phyloP scores from a whole-genome alignment of 352 stramenopile genomes.

The Phytophthora pluvialis region DNA sequence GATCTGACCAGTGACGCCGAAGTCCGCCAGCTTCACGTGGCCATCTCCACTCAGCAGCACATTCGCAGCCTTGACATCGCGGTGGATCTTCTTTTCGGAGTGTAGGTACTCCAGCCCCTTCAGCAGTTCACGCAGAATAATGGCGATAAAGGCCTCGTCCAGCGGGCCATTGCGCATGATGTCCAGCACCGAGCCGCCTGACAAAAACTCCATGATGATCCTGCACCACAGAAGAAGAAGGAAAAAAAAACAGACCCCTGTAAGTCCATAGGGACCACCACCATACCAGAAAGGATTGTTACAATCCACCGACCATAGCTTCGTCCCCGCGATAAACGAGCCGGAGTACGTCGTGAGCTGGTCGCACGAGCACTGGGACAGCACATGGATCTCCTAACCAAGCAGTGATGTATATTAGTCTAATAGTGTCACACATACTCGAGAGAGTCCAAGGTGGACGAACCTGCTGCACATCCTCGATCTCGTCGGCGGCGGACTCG shows the following conservation, averaged over 20 bases:
- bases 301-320: conserved; percentile 62
- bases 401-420: background rate
- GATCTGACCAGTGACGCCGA: conserved; percentile 93
- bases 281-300: background rate
- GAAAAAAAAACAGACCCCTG: no score
- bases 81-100: conserved; percentile 87
- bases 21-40: conserved; percentile 83
- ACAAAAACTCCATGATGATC: conserved; percentile 96
- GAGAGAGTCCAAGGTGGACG: background rate
- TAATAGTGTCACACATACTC: background rate
- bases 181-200: conserved; percentile 91
- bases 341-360: conserved; percentile 92
- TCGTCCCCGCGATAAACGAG: conserved; percentile 85
- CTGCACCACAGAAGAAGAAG: conserved; percentile 31
- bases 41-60: conserved; percentile 81
- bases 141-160: conserved; percentile 83
- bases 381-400: conserved; percentile 88
- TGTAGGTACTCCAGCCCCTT: conserved; percentile 84
- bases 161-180: conserved; percentile 81
- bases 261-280: background rate
- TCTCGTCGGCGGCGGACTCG: conserved; percentile 83
- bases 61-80: conserved; percentile 86
- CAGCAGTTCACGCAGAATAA: conserved; percentile 83
- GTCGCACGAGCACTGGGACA: conserved; percentile 89
- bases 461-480: conserved; percentile 88